Evolutionary conservation across 2,329 filamentous ascomycete species (phyloP).

Genomic region (Talaromyces sp.): DNA sequence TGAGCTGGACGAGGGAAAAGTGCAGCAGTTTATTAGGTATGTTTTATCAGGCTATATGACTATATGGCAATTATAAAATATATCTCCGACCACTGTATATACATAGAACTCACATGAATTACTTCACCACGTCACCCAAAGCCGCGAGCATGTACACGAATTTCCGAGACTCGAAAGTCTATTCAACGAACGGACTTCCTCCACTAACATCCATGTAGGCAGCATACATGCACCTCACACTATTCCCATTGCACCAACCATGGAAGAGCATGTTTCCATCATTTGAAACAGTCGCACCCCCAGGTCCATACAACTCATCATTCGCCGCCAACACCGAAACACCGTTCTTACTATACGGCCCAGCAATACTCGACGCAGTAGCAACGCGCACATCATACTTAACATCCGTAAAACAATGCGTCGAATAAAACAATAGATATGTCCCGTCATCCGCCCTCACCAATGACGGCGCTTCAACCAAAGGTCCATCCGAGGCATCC

Average conservation of each 20-base stretch:
- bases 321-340: conserved; percentile 35
- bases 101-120: background rate
- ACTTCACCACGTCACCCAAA: background rate
- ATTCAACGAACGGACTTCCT: background rate
- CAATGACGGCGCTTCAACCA: conserved; percentile 61
- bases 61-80: background rate
- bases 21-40: background rate
- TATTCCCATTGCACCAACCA: conserved; percentile 27
- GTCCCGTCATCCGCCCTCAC: conserved; percentile 39
- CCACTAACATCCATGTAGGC: conserved; percentile 25
- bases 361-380: conserved; percentile 39
- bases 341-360: conserved; percentile 38
- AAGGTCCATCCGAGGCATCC: conserved; percentile 60
- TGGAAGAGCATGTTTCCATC: conserved; percentile 36
- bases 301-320: conserved; percentile 30
- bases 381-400: conserved; percentile 62
- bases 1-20: background rate
- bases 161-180: background rate
- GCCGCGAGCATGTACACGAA: background rate
- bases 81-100: background rate
- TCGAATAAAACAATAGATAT: conserved; percentile 63
- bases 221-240: conserved; percentile 30
- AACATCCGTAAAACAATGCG: conserved; percentile 55
- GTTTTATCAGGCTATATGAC: background rate
- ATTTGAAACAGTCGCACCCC: conserved; percentile 31